Evolutionary conservation across 2,329 filamentous ascomycete genomes (phyloP).

Genomic region (Neopestalotiopsis clavispora): DNA sequence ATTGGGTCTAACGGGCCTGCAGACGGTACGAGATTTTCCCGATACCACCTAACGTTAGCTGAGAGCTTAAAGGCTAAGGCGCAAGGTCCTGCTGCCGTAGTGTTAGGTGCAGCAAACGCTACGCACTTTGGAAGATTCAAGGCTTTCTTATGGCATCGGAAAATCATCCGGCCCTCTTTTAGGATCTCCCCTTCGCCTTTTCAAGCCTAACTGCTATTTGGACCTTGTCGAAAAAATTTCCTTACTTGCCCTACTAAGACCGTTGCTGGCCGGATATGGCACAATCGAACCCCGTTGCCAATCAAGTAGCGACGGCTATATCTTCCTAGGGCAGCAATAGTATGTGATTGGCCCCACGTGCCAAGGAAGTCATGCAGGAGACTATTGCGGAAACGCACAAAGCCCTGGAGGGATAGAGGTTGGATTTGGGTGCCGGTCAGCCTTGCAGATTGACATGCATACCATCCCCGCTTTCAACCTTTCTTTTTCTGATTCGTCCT

Average conservation of each 20-base stretch:
- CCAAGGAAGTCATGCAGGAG: constrained; percentile 5
- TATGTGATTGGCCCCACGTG: constrained; percentile 1
- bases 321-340: constrained; percentile 2
- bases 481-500: not conserved
- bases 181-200: not conserved
- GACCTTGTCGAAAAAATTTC: not conserved
- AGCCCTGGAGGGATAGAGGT: not conserved
- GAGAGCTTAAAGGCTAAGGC: not conserved
- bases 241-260: not conserved
- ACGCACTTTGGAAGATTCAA: not conserved
- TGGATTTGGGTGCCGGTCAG: constrained; percentile 6
- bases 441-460: constrained; percentile 13
- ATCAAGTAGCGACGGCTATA: not conserved
- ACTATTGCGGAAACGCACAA: constrained; percentile 11
- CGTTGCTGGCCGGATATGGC: not conserved
- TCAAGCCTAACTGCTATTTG: not conserved
- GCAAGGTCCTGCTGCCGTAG: not conserved
- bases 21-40: not conserved
- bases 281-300: not conserved
- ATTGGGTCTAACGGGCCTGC: not conserved
- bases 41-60: not conserved
- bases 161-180: not conserved
- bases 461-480: constrained; percentile 9
- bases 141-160: not conserved
- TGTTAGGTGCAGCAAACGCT: too few species aligned